Evolutionary conservation across 495 filamentous ascomycete genomes (phyloP).

Genomic region (Jackrogersella multiformis): DNA sequence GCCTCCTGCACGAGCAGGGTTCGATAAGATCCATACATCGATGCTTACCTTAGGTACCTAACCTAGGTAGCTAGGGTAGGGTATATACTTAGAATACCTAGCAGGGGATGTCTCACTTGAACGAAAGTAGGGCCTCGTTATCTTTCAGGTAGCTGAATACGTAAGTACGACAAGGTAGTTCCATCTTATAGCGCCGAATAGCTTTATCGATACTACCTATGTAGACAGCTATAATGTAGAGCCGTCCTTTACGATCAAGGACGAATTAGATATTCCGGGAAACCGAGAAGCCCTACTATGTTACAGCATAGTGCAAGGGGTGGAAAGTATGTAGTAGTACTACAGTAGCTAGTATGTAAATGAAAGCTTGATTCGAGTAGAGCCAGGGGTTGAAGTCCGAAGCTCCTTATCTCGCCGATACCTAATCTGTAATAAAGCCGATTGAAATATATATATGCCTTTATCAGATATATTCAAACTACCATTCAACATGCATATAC

Average conservation of each 20-base stretch:
- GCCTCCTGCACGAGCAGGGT: neutral
- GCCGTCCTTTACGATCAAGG: neutral
- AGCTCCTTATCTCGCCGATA: slow-evolving; percentile 24
- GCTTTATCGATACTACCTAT: neutral
- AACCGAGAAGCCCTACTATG: neutral
- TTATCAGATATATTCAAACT: neutral
- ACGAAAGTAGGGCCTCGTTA: neutral
- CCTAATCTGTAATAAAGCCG: too few relatives aligned
- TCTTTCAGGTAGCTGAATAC: slow-evolving; percentile 1
- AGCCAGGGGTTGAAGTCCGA: too few relatives aligned
- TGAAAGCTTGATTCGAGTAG: too few relatives aligned
- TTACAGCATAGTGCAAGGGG: too few relatives aligned
- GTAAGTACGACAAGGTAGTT: slow-evolving; percentile 4
- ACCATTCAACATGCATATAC: neutral
- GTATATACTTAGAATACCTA: neutral
- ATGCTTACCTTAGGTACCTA: too few relatives aligned
- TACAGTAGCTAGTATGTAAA: too few relatives aligned
- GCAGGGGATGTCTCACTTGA: slow-evolving; percentile 7
- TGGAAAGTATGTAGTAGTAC: too few relatives aligned
- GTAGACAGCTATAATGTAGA: too few relatives aligned
- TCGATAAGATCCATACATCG: slow-evolving; percentile 6
- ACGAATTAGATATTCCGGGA: neutral
- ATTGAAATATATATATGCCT: neutral
- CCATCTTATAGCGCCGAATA: neutral
- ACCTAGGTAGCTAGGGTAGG: too few relatives aligned